Base-by-base conservation (phyloP, 148 eudicot species). In the Chenopodium album region DNA sequence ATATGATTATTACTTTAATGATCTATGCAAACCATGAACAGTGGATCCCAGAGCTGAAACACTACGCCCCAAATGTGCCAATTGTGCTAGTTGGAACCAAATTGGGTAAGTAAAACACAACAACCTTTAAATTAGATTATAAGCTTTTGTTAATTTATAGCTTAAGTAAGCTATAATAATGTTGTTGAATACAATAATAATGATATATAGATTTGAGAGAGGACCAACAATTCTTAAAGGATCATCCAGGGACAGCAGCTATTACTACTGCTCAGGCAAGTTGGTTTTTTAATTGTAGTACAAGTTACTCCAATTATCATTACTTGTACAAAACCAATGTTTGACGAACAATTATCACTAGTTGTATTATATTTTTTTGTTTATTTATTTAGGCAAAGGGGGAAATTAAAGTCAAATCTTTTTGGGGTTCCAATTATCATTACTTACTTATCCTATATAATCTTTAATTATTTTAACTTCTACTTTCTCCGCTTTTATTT, bases 11-110 rank as follows among this genome's bases (percentile, higher is more conserved):
- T 41, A 41, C 29, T 48, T 20, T 41, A 59, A 68, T 82, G 54
- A 23, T 78, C 10, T 11, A 44, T 29, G 23, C 54, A 47, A 14
- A 8, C 29, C 34, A 29, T 73, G 78, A 56, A 12, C 73, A 91
- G 94, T 91, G 94, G 94, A 88, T 88, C 23, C 88, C 89, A 13
- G 94, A 91, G 87, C 87, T 91, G 37, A 88, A 88, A 77, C 94
- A 91, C 83, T 88, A 91, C 71, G 86, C 94, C 32, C 91, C 94
- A 31, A 85, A 71, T 65, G 89, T 88, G 44, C 94, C 92, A 34
- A 87, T 91, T 85, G 87, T 91, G 71, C 87, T 91, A 23, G 89
- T 91, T 5, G 94, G 94, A 69, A 88, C 92, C 67, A 91, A 91
- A 85, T 78, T 91, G 8, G 94, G 94, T 91, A 85, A 85, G 80